Evolutionary conservation across 2,329 filamentous ascomycete species (phyloP), one percentile per base, ranked within the genome.

Genomic region (Epichloe coenophiala): DNA sequence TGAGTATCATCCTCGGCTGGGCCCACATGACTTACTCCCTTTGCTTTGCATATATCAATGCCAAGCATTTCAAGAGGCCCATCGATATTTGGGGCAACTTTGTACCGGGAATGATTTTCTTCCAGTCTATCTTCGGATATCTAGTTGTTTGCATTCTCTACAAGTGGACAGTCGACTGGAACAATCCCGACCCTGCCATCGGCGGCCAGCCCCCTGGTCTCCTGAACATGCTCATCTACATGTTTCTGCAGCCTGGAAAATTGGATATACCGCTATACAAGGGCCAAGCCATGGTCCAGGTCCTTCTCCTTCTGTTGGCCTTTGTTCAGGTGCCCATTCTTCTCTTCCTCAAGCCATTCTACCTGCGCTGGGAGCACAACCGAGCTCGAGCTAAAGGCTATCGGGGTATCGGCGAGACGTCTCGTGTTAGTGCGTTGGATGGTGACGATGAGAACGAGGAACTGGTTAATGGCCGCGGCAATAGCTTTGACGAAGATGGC

Each of bases 161-260:
- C 77, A 98, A 98, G 71, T 98, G 94, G 93, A 84, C 79, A 9
- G 77, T 95, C 38, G 84, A 98, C 67, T 98, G 93, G 93, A 60
- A 65, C 31, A 68, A 68, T 49, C 71, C 71, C 45, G 80, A 54
- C 11, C 51, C 49, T 1, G 37, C 46, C 7, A 53, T 53, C 31
- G 45, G 75, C 11, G 76, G 75, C 41, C 76, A 80, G 55, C 88
- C 94, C 93, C 93, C 94, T 2, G 88, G 89, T 61, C 75, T 98
- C 53, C 73, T 98, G 55, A 98, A 98, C 77, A 97, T 97, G 91
- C 76, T 98, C 62, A 98, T 98, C 63, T 96, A 96, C 78, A 98
- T 98, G 94, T 98, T 98, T 74, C 71, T 98, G 58, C 81, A 84
- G 56, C 93, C 93, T 3, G 89, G 89, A 48, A 86, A 68, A 0